Base-by-base conservation (phyloP, 768 basidiomycete genomes). In the Tulasnella sp. region DNA sequence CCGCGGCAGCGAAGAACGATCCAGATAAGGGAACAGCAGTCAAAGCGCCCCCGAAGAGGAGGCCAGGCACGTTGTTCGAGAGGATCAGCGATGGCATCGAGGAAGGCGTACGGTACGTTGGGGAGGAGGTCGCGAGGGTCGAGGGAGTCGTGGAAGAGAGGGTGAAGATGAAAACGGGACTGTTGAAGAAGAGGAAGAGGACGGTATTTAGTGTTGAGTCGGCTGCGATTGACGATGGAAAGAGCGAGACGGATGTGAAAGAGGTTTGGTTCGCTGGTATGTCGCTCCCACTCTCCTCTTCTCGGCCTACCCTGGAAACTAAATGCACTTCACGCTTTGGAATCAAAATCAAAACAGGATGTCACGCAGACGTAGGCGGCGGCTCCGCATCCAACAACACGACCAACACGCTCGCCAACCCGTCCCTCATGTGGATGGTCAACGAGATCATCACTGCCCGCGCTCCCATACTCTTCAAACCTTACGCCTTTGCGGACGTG, bases 341-440 rank as follows among this genome's bases (percentile, higher is more conserved):
- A n/a, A n/a, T n/a, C n/a, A n/a, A n/a, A 26, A 52, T 5, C 26
- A 6, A 8, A 32, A 2, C 11, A 52, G 69, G 52, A 52, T 47
- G 52, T 44, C 69, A 70, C 29, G 26, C 75, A 90, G 90, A 92
- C 77, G 81, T 92, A 26, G 91, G 91, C 22, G 91, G 91, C 14
- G 88, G 89, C 19, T 78, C 81, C 9, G 85, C 86, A 2, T 47
- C 76, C 2, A 84, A 90, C 74, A 78, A 83, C 70, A 81, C 82
- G 0, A 83, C 80, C 0, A 79, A 82, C 72, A 82, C 81, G 11
- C 83, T 93, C 3, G 80, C 86, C 1, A 84, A 90, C 75, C 87
- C 90, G 74, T 80, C 86, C n/a, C 81, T 94, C 35, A 85, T 86
- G 35, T 94, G 90, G 89, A 89, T 90, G 88, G 81, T 91, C 73